A percentile compares a stretch with the other conserved stretches of the same genome.
Evolutionary conservation across 2,329 filamentous ascomycete genomes (phyloP).

Genomic region (Juglanconis oblonga): DNA sequence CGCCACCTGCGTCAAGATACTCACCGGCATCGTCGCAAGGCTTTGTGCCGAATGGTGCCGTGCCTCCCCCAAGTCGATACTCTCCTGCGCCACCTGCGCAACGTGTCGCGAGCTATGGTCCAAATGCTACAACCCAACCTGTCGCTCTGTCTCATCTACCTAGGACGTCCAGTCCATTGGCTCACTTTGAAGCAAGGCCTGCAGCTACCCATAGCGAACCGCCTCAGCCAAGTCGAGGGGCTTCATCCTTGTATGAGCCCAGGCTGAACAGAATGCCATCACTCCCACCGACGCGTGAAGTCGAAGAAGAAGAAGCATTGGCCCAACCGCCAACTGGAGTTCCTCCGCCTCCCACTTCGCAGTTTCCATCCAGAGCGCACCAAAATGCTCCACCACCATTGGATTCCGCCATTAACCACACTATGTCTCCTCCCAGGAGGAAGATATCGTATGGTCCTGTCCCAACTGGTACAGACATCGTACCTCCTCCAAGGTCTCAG

Average conservation of each 20-base stretch:
- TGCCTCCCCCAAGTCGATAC: constrained; percentile 49
- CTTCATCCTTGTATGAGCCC: constrained; percentile 52
- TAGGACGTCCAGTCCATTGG: constrained; percentile 63
- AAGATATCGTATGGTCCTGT: constrained; percentile 50
- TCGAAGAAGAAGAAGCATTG: constrained; percentile 54
- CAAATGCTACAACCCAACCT: constrained; percentile 31
- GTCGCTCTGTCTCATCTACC: constrained; percentile 57
- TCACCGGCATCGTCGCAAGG: constrained; percentile 54
- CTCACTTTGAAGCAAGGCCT: constrained; percentile 53
- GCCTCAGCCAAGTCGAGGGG: constrained; percentile 44
- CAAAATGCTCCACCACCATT: constrained; percentile 49
- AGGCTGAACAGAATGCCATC: constrained; percentile 54
- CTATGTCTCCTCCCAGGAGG: constrained; percentile 56
- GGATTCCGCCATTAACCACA: constrained; percentile 35
- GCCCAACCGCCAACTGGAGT: constrained; percentile 18
- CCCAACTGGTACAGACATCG: constrained; percentile 28
- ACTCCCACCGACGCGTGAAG: constrained; percentile 59
- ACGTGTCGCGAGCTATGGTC: constrained; percentile 41
- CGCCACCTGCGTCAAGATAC: constrained; percentile 47
- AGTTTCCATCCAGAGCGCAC: constrained; percentile 28
- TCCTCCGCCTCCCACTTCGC: constrained; percentile 23
- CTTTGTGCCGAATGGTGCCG: constrained; percentile 34
- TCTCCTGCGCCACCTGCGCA: constrained; percentile 42
- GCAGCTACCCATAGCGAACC: constrained; percentile 36
- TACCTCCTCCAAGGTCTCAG: constrained; percentile 56